Evolutionary conservation across 179 eudicot genomes (phyloP).

Genomic region (Vitellaria paradoxa): DNA sequence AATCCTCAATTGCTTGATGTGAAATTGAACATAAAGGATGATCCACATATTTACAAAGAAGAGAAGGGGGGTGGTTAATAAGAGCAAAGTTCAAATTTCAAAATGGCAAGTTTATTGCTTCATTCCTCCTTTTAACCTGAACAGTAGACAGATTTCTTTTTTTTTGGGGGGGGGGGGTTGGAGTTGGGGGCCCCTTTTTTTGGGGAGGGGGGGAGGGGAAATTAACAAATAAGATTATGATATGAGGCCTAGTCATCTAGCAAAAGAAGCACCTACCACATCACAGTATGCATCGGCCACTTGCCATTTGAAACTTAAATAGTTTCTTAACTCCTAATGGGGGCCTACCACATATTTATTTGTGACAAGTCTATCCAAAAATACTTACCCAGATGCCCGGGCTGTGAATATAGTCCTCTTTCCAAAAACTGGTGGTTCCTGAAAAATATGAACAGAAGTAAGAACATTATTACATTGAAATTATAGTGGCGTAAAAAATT

Average conservation of each 20-base stretch:
- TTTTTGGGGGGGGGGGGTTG: slow-evolving; percentile 19
- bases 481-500: background rate
- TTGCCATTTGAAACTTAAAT: background rate
- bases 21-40: background rate
- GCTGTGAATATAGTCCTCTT: slow-evolving; percentile 76
- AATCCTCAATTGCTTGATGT: background rate
- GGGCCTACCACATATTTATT: background rate
- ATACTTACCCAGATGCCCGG: slow-evolving; percentile 66
- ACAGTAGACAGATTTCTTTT: too few species aligned
- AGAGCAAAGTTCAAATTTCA: background rate
- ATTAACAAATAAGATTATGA: background rate
- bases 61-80: background rate
- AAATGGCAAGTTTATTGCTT: background rate
- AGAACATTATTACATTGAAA: background rate
- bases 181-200: too few species aligned
- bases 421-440: slow-evolving; percentile 98
- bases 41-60: background rate
- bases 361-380: background rate
- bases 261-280: slow-evolving; percentile 29
- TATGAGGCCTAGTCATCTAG: background rate
- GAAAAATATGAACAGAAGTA: slow-evolving; percentile 16
- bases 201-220: background rate
- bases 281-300: background rate
- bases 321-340: background rate
- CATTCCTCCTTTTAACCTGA: too few species aligned